phyloP scores from a whole-genome alignment of 1,284 basidiomycete genomes.

The Ustilago xerochloae region DNA sequence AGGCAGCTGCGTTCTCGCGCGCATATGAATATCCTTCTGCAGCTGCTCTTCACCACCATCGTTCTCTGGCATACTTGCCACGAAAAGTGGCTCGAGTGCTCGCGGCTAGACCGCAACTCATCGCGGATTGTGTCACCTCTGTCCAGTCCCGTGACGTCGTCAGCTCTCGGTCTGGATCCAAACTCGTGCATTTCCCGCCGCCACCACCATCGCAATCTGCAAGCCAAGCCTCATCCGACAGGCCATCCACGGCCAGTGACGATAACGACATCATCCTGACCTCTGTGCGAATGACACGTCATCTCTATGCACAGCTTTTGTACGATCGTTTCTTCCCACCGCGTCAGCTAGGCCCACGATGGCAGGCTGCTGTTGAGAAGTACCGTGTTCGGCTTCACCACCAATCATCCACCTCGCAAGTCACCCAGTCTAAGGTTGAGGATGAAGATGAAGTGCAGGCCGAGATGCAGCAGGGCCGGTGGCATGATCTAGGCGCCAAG shows the following conservation, averaged over 20 bases:
- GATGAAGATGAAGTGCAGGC: conserved; percentile 24
- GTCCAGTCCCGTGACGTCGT: conserved; percentile 44
- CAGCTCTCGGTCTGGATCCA: conserved; percentile 77
- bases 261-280: conserved; percentile 24
- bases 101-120: conserved; percentile 74
- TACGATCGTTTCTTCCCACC: conserved; percentile 93
- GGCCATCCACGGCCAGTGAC: background rate
- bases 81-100: conserved; percentile 80
- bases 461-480: conserved; percentile 43
- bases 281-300: conserved; percentile 49
- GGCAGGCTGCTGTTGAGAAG: conserved; percentile 53
- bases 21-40: conserved; percentile 72
- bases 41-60: conserved; percentile 78
- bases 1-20: conserved; percentile 43
- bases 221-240: conserved; percentile 20
- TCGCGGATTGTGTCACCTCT: conserved; percentile 76
- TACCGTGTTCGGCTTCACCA: conserved; percentile 37
- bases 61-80: conserved; percentile 83
- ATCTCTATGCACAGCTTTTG: conserved; percentile 83
- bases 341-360: conserved; percentile 79
- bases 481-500: conserved; percentile 62
- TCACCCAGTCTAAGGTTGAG: conserved; percentile 18
- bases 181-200: conserved; percentile 88
- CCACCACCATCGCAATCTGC: conserved; percentile 71
- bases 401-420: background rate